Conservation (phyloP, 257 asterid species). For the Solanum ossicruentum region DNA sequence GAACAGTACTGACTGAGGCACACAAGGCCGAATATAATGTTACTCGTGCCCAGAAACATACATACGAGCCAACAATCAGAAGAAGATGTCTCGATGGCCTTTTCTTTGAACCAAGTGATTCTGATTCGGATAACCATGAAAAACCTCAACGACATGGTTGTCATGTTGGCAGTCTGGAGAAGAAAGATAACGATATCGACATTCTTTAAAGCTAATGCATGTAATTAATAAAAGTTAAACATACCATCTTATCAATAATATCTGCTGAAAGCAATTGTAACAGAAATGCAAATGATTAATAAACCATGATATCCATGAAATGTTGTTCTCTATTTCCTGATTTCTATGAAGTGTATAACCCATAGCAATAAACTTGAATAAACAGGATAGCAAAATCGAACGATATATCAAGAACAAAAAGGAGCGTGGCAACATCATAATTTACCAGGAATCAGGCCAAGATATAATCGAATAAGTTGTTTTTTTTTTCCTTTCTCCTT, state of each 20-base stretch:
- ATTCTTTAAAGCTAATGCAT: constrained; percentile 12
- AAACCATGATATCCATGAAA: background rate
- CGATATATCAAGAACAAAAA: too few species aligned
- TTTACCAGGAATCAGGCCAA: too few species aligned
- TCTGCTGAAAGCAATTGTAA: background rate
- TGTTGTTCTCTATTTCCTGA: background rate
- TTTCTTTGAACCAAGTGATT: constrained; percentile 60
- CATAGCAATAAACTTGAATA: too few species aligned
- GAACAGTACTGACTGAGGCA: constrained; percentile 4
- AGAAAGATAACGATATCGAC: constrained; percentile 10
- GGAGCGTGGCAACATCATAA: too few species aligned
- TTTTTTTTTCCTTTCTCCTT: too few species aligned
- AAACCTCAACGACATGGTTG: constrained; percentile 76
- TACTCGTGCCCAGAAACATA: constrained; percentile 27
- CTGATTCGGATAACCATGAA: constrained; percentile 41
- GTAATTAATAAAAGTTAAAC: background rate
- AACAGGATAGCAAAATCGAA: background rate
- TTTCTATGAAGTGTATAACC: background rate
- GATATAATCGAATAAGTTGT: too few species aligned
- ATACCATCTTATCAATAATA: background rate
- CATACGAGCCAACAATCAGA: constrained; percentile 47
- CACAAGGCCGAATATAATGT: constrained; percentile 34
- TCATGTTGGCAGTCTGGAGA: constrained; percentile 35
- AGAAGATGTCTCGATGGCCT: constrained; percentile 79
- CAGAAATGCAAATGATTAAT: background rate